These are phyloP conservation scores for Cylindrotheca fusiformis DNA, from an alignment of 108 stramenopile genomes.

Conservation along the genomic window DNA sequence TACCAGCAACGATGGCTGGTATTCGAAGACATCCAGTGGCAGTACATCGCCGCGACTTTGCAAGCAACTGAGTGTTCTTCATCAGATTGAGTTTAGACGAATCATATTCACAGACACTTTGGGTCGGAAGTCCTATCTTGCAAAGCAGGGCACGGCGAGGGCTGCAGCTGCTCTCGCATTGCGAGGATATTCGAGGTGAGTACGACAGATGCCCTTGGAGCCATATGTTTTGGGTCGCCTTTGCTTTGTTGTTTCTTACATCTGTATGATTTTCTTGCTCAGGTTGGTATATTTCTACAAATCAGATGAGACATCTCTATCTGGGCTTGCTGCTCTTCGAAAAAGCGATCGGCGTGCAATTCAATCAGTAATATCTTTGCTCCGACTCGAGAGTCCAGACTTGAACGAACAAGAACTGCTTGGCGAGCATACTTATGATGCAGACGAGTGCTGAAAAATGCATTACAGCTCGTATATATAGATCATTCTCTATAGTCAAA, in stretches of 20 bases:
- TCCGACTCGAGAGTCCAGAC: conserved; percentile 12
- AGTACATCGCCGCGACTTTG: conserved; percentile 22
- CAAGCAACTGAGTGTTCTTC: conserved; percentile 54
- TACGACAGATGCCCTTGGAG: neutral
- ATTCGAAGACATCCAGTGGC: conserved; percentile 33
- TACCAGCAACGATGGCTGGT: conserved; percentile 39
- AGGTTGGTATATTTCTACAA: conserved; percentile 19
- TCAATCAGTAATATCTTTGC: conserved; percentile 20
- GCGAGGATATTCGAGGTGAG: conserved; percentile 22
- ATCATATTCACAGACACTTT: conserved; percentile 52
- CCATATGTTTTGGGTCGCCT: neutral
- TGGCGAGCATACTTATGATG: conserved; percentile 1
- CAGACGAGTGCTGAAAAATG: conserved; percentile 17
- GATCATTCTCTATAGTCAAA: no score
- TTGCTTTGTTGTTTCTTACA: neutral
- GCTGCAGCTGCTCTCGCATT: conserved; percentile 28
- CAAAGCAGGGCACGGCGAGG: conserved; percentile 39
- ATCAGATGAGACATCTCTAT: conserved; percentile 7
- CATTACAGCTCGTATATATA: conserved; percentile 6
- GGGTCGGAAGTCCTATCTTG: conserved; percentile 48
- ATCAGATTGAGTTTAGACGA: conserved; percentile 51
- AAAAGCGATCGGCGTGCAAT: conserved; percentile 29
- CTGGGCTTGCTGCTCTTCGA: conserved; percentile 13
- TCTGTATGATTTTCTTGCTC: neutral
- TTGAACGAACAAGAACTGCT: conserved; percentile 1